A percentile compares a stretch with the other conserved stretches of the same genome.
Conservation (phyloP, 1,139 yeast genomes). For the Arxiozyma bovina region DNA sequence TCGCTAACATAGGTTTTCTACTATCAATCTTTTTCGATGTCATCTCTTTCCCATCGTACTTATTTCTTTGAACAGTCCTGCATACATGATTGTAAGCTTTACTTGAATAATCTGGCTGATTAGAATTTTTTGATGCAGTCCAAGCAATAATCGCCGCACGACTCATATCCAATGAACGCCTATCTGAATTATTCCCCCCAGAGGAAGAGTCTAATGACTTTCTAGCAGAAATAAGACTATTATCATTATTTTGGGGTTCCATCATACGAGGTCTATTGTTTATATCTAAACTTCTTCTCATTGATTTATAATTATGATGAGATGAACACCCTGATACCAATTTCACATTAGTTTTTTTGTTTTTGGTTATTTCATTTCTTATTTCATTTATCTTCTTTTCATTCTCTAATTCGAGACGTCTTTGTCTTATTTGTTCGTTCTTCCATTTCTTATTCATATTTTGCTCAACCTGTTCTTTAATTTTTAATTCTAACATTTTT, state of each 20-base stretch:
- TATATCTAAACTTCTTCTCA: conserved; percentile 13
- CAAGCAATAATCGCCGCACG: conserved; percentile 5
- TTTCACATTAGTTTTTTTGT: background rate
- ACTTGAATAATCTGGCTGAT: too few species aligned
- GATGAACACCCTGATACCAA: background rate
- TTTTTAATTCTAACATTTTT: conserved; percentile 17
- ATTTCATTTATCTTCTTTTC: conserved; percentile 8
- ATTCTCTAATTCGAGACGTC: conserved; percentile 7
- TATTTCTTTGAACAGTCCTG: background rate
- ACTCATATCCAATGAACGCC: background rate
- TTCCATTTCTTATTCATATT: conserved; percentile 16
- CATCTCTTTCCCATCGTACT: background rate
- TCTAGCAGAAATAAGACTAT: background rate
- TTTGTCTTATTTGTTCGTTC: conserved; percentile 12
- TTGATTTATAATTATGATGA: background rate
- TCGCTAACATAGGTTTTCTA: too few species aligned
- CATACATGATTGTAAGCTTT: background rate
- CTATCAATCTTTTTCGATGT: background rate
- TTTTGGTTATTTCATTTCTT: conserved; percentile 8
- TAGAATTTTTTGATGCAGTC: conserved; percentile 2
- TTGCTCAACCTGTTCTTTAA: conserved; percentile 21
- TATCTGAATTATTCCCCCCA: background rate
- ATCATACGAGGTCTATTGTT: background rate
- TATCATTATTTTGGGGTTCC: background rate
- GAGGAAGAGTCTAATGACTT: conserved; percentile 3